Percentiles rank a stretch among this genome's conserved stretches.
Evolutionary conservation across 108 stramenopile species (phyloP).

Genomic region (Cyclotella sp.): DNA sequence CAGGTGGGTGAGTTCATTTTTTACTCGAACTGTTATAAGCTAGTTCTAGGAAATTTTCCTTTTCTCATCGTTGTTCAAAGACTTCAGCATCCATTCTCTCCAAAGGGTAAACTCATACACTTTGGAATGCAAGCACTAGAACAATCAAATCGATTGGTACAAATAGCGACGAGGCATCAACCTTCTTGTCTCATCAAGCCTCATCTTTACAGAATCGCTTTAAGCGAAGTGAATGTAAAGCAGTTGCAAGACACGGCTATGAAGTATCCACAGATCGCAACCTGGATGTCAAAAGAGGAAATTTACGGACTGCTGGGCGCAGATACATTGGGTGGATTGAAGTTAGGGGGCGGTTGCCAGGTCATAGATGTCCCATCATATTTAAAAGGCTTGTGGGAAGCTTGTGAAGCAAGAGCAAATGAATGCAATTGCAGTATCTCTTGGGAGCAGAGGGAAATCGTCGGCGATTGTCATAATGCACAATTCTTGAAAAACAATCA

Average conservation of each 20-base stretch:
- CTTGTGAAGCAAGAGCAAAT: slow-evolving; percentile 42
- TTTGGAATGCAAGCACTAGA: slow-evolving; percentile 74
- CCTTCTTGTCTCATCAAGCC: slow-evolving; percentile 57
- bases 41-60: slow-evolving; percentile 1
- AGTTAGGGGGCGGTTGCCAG: slow-evolving; percentile 66
- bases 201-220: slow-evolving; percentile 75
- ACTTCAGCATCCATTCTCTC: slow-evolving; percentile 82
- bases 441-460: slow-evolving; percentile 26
- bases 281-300: slow-evolving; percentile 63
- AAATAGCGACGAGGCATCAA: slow-evolving; percentile 46
- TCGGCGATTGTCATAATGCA: slow-evolving; percentile 7
- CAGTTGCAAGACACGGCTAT: slow-evolving; percentile 49
- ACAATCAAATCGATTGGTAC: slow-evolving; percentile 57
- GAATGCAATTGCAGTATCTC: slow-evolving; percentile 23
- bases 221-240: slow-evolving; percentile 49
- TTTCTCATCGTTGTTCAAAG: slow-evolving; percentile 28
- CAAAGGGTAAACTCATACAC: slow-evolving; percentile 79
- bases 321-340: slow-evolving; percentile 62
- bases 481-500: slow-evolving; percentile 25
- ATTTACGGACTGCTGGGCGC: slow-evolving; percentile 35
- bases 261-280: slow-evolving; percentile 46
- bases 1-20: slow-evolving; percentile 66
- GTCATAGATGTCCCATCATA: slow-evolving; percentile 84
- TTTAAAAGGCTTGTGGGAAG: slow-evolving; percentile 68
- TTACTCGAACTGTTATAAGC: background rate